These are phyloP conservation scores for Pelagophyceae sp. DNA, from an alignment of 352 stramenopile species.

Conservation along the genomic window DNA sequence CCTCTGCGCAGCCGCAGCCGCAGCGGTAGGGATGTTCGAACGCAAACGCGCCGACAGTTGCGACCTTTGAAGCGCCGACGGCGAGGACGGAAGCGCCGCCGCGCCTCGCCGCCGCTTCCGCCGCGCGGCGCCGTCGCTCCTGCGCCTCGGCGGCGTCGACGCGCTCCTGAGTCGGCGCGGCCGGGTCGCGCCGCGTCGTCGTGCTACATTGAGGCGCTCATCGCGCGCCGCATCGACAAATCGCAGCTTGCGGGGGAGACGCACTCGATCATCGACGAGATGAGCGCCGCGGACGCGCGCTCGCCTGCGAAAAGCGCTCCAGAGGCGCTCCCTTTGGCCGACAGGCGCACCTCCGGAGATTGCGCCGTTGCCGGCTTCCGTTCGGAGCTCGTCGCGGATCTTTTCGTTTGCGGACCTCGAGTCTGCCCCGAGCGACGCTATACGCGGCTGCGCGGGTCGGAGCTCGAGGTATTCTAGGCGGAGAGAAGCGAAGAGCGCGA, in stretches of 20 bases:
- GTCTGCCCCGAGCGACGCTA: not conserved
- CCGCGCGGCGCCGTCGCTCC: no score
- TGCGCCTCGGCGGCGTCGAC: not conserved
- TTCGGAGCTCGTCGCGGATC: not conserved
- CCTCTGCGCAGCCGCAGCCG: no score
- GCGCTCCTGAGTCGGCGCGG: not conserved
- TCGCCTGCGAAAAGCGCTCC: not conserved
- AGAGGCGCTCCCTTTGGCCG: no score
- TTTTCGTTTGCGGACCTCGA: not conserved
- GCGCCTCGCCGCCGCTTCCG: not conserved
- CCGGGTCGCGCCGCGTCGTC: not conserved
- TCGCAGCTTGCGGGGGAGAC: not conserved
- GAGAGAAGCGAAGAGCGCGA: not conserved
- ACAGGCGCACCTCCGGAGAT: no score
- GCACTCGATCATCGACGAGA: not conserved
- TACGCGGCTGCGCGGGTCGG: not conserved
- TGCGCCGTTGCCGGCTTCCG: slow-evolving; percentile 1
- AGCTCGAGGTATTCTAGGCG: not conserved
- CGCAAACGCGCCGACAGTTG: no score
- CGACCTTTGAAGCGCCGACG: no score
- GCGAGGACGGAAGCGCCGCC: no score
- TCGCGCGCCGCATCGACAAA: no score
- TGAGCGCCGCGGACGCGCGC: not conserved
- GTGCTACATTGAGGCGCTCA: no score
- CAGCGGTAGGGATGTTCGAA: no score